These are phyloP conservation scores for Dacryopinax primogenitus DNA, from an alignment of 768 basidiomycete genomes.

Conservation along the genomic window DNA sequence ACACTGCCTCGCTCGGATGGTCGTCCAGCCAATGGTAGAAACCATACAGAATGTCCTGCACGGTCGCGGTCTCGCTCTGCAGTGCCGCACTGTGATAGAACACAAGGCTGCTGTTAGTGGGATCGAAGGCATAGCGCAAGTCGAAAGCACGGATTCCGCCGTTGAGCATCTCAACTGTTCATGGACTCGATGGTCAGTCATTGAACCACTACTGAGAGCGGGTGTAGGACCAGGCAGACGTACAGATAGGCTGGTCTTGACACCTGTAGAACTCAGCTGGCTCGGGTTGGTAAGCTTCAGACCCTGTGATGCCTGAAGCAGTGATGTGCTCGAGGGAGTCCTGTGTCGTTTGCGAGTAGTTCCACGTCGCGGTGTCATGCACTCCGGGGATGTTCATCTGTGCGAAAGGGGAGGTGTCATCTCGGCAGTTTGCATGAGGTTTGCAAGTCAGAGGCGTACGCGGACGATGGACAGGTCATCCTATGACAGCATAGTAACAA, in stretches of 20 bases:
- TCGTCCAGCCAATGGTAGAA: slow-evolving; percentile 41
- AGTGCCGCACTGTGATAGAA: slow-evolving; percentile 27
- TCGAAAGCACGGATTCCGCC: slow-evolving; percentile 20
- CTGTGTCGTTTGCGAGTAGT: slow-evolving; percentile 9
- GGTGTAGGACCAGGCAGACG: background rate
- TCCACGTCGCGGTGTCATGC: slow-evolving; percentile 36
- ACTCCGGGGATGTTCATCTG: slow-evolving; percentile 40
- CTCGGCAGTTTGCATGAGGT: background rate
- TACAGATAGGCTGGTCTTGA: slow-evolving; percentile 4
- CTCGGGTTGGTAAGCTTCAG: background rate
- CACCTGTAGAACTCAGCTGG: background rate
- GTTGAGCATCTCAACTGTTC: slow-evolving; percentile 19
- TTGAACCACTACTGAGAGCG: background rate
- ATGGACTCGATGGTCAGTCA: background rate
- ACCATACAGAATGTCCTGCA: slow-evolving; percentile 42
- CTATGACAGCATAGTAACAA: background rate
- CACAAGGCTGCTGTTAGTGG: slow-evolving; percentile 13
- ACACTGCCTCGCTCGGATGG: slow-evolving; percentile 40
- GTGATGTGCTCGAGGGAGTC: slow-evolving; percentile 4
- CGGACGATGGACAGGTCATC: slow-evolving; percentile 2
- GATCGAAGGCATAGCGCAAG: slow-evolving; percentile 17
- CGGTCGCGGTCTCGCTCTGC: slow-evolving; percentile 34
- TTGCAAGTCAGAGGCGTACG: background rate
- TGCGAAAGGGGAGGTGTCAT: background rate
- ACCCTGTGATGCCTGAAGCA: background rate